A percentile compares a stretch with the other conserved stretches of the same genome.
Conservation (phyloP, 108 stramenopile genomes). For the Pseudonitzschia multistriata region DNA sequence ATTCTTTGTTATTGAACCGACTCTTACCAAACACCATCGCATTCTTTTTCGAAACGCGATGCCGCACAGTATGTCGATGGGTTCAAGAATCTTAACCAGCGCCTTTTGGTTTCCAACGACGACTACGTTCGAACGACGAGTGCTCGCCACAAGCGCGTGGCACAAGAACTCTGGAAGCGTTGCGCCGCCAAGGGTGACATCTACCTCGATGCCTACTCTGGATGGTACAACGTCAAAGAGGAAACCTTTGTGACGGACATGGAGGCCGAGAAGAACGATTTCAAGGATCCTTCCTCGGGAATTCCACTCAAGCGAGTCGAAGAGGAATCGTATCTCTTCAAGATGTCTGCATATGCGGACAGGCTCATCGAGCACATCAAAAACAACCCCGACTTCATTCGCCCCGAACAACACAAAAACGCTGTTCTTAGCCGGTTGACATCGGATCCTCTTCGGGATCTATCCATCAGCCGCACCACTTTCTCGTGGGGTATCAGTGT, state of each 20-base stretch:
- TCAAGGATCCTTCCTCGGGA: constrained; percentile 85
- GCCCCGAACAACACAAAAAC: constrained; percentile 86
- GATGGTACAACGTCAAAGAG: constrained; percentile 98
- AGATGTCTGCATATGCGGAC: constrained; percentile 91
- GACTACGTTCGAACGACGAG: constrained; percentile 96
- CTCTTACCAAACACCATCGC: neutral
- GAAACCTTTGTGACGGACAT: constrained; percentile 96
- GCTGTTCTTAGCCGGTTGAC: constrained; percentile 82
- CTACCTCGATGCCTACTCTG: constrained; percentile 87
- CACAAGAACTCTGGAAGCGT: constrained; percentile 85
- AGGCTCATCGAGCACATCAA: constrained; percentile 80
- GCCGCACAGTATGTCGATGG: constrained; percentile 69
- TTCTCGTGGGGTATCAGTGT: constrained; percentile 96
- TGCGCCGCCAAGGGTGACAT: constrained; percentile 89
- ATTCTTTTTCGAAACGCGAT: neutral
- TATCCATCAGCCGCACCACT: constrained; percentile 93
- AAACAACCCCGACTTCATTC: constrained; percentile 88
- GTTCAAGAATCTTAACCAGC: constrained; percentile 91
- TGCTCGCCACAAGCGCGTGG: constrained; percentile 83
- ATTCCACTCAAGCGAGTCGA: constrained; percentile 89
- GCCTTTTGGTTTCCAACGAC: constrained; percentile 90
- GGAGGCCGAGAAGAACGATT: constrained; percentile 89
- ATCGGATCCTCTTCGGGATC: constrained; percentile 81
- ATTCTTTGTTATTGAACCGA: neutral
- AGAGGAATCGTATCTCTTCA: constrained; percentile 98